Evolutionary conservation across 257 asterid genomes (phyloP).

Genomic region (Apocynum venetum): DNA sequence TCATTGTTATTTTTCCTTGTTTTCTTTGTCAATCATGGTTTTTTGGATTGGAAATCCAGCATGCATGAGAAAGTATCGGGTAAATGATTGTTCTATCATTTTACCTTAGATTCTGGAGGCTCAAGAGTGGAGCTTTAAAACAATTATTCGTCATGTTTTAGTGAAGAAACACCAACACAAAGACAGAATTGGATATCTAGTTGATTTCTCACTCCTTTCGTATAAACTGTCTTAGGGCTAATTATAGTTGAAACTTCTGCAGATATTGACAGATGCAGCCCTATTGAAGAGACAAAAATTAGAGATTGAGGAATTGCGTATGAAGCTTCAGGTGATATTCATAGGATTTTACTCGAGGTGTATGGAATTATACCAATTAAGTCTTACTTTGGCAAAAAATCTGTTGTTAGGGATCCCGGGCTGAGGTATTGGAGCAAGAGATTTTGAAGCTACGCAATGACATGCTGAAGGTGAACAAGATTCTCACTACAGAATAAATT

Average conservation of each 20-base stretch:
- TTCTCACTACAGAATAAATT: neutral
- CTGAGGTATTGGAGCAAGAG: slow-evolving; percentile 90
- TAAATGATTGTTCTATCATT: neutral
- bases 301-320: slow-evolving; percentile 84
- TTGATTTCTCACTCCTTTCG: slow-evolving; percentile 2
- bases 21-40: neutral
- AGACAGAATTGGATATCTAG: neutral
- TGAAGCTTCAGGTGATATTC: slow-evolving; percentile 74
- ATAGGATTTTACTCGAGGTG: slow-evolving; percentile 10
- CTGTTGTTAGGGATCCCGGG: slow-evolving; percentile 71
- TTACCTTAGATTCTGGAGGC: neutral
- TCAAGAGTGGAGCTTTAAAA: neutral
- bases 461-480: slow-evolving; percentile 69
- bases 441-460: slow-evolving; percentile 89
- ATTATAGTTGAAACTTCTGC: slow-evolving; percentile 24
- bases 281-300: slow-evolving; percentile 79
- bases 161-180: neutral
- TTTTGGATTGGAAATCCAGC: neutral
- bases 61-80: neutral
- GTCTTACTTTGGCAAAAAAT: slow-evolving; percentile 7
- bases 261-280: slow-evolving; percentile 97
- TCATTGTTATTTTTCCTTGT: neutral
- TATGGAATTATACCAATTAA: neutral
- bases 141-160: neutral
- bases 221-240: slow-evolving; percentile 10